These are phyloP conservation scores for Salinomyces thailandicus DNA, from an alignment of 2,329 filamentous ascomycete species.

Conservation along the genomic window DNA sequence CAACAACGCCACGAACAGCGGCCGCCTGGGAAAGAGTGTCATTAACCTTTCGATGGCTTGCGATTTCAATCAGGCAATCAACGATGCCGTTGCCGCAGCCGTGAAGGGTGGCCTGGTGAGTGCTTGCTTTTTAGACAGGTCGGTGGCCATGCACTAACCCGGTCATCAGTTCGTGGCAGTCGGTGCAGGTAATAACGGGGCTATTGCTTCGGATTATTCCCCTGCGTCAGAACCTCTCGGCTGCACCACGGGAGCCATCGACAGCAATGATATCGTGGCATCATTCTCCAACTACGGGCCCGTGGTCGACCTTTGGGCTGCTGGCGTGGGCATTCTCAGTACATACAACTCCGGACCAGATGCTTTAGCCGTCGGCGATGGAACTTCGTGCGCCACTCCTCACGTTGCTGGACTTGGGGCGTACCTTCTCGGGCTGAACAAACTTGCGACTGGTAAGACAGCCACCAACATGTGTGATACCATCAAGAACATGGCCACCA, in stretches of 20 bases:
- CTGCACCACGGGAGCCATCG: conserved; percentile 27
- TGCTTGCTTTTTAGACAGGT: too few species aligned
- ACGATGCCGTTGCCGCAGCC: background rate
- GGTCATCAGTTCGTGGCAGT: background rate
- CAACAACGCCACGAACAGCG: background rate
- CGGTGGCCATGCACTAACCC: background rate
- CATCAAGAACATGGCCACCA: too few species aligned
- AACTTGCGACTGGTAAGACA: too few species aligned
- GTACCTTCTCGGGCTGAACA: too few species aligned
- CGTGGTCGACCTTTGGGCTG: conserved; percentile 30
- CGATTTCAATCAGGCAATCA: background rate
- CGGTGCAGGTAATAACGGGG: background rate
- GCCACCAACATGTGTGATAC: too few species aligned
- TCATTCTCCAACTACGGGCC: conserved; percentile 31
- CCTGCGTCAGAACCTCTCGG: conserved; percentile 28
- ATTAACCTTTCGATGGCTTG: background rate
- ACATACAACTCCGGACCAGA: conserved; percentile 37
- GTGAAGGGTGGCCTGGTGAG: background rate
- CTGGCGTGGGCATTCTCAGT: conserved; percentile 30
- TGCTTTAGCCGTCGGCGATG: background rate
- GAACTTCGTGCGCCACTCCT: background rate
- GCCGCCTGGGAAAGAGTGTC: background rate
- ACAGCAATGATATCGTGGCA: conserved; percentile 19
- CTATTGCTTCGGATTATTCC: conserved; percentile 9
- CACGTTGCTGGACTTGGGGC: background rate